Evolutionary conservation across 2,329 filamentous ascomycete species (phyloP), one percentile per base, ranked within the genome.

Genomic region (Colletotrichum echinochloae): DNA sequence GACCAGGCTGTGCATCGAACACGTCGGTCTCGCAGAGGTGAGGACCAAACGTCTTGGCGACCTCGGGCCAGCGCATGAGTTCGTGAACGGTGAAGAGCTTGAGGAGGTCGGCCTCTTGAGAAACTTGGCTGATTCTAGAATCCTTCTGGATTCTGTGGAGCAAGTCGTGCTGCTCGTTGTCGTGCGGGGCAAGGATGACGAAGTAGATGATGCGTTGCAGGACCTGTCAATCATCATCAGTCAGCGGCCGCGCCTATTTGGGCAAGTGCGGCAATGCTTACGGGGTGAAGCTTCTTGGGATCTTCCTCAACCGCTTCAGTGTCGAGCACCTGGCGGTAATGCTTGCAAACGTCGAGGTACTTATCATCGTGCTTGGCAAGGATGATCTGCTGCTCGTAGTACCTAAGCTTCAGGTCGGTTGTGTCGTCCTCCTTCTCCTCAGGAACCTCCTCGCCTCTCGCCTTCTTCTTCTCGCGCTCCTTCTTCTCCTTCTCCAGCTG

Each of bases 141-240:
- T 99, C 96, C 80, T 91, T 89, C 80, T 94, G 90, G 76, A 99
- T 92, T 77, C 96, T 93, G 84, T 99, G 95, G 72, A 99, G 91
- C 65, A 99, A 92, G 76, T 99, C 96, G 76, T 95, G 96, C 81
- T 99, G 96, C 81, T 99, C 96, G 82, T 99, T 99, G 85, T 99
- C 95, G 83, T 98, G 94, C 9, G 96, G 95, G 9, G 96, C 93
- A 61, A 99, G 92, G 74, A 98, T 96, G 80, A 97, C 91, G 82
- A 97, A 99, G 88, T 97, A 98, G 83, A 98, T 95, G 80, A 98
- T 94, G 78, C 96, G 91, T 84, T 97, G 94, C 52, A 99, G 89
- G 23, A 94, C 90, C 94, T 97, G 73, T 9, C 1, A 28, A 26
- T 2, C n/a, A 23, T n/a, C 18, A 28, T 16, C 16, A 9, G 35